Base-by-base conservation (phyloP, 345 rosid species). In the Salix viminalis region DNA sequence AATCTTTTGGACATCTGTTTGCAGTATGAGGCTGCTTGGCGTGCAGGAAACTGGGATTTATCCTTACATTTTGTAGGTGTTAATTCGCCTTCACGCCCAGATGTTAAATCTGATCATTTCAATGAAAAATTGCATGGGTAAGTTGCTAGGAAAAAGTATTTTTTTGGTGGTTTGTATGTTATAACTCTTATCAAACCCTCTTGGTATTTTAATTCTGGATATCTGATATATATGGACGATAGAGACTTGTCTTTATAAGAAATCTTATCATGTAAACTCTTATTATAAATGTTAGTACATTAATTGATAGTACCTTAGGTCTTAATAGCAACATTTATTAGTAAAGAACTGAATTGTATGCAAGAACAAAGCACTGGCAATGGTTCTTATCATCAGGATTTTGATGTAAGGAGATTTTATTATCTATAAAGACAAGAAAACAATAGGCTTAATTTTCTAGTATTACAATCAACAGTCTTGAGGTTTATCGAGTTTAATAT, bases 21-120 rank as follows among this genome's bases (percentile, higher is more conserved):
- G 88, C 89, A 95, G 99, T 93, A 89, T 70, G 97, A 95, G 82
- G 97, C 99, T 85, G 97, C 99, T 75, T 95, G 99, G 97, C 97
- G 89, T 80, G 89, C 96, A 37, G 97, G 96, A 74, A 93, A 95
- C 71, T 95, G 99, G 97, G 99, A 95, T 88, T 95, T 93, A 75
- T 89, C 97, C 82, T 81, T 90, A 65, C 89, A 86, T 77, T 84
- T 62, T 79, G 76, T 82, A 44, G 90, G 80, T 83, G 82, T 83
- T 76, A 83, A 77, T 80, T 83, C 83, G 66, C 67, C 85, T 74
- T 75, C 89, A 73, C 65, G 76, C 84, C 88, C 85, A 83, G 78
- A 81, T 70, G 76, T 83, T 70, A 89, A 83, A 83, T 80, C 69
- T 79, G 85, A 79, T 74, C 86, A 81, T 80, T 95, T 90, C 87